Base-by-base conservation (phyloP, 371 early-diverging fungal genomes). In the Mucor mucedo region DNA sequence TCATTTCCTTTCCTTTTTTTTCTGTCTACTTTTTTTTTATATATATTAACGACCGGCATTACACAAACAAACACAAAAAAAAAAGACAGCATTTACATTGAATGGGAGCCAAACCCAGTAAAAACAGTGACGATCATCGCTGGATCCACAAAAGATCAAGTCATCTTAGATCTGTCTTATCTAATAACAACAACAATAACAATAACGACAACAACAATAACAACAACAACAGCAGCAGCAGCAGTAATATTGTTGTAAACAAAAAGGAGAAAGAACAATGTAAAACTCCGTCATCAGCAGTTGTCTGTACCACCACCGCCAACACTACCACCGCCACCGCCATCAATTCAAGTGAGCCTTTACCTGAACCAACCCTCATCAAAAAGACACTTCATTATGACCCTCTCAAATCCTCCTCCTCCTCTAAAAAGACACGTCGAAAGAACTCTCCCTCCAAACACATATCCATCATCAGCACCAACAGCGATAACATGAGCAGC, bases 81-180 rank as follows among this genome's bases (percentile, higher is more conserved):
- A 21, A 21, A 21, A 21, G 21, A 21, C 21, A 21, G 21, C 21
- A 21, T 21, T 21, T 0, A 21, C 21, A 21, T 32, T 55, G n/a
- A 60, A 69, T 69, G 70, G 70, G 70, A 32, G 53, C 65, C 16
- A 65, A 69, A 54, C 65, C 61, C 44, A 69, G 70, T 54, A 69
- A 69, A 61, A 56, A 49, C 14, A 63, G 57, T 50, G 33, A 44
- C 44, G 52, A 63, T 42, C 21, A 21, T 21, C 47, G 47, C n/a
- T 47, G 47, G 60, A 59, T 40, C 21, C 50, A 30, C 10, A 50
- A 52, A 14, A 62, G 40, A 52, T 57, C 55, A 14, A 67, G 42
- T 8, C 39, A 50, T 56, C 10, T 56, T 14, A 55, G 54, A 52
- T 42, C 61, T 50, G 57, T 50, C 9, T 16, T 63, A 33, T 45